These are phyloP conservation scores for Dendrocalamus sinicus DNA, from an alignment of 176 grass and related monocot genomes.

Conservation along the genomic window DNA sequence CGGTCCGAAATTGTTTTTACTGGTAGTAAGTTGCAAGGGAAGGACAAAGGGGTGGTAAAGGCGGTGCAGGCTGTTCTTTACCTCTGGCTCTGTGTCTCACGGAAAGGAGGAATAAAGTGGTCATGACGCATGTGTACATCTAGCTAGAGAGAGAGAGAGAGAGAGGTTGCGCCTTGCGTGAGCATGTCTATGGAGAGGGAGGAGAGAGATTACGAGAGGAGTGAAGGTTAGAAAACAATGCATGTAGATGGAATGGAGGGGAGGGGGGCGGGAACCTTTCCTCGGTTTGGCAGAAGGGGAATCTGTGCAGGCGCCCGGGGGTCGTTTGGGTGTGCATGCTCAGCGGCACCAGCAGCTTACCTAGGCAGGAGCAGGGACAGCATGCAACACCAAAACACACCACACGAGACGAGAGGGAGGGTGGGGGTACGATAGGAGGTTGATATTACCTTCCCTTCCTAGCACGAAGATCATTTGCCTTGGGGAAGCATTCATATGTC, in stretches of 20 bases:
- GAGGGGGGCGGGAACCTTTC: conserved; percentile 20
- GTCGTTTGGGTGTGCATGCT: conserved; percentile 5
- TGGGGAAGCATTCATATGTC: too few species aligned
- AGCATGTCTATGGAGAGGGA: neutral
- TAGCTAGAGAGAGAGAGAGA: neutral
- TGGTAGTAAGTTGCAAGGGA: neutral
- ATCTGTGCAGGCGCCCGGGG: conserved; percentile 28
- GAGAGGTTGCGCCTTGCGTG: neutral
- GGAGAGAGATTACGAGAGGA: too few species aligned
- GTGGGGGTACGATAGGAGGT: neutral
- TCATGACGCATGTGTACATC: conserved; percentile 13
- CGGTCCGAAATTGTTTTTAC: too few species aligned
- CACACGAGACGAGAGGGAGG: conserved; percentile 12
- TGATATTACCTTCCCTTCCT: neutral
- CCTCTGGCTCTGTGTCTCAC: neutral
- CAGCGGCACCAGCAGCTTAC: neutral
- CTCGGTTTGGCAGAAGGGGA: conserved; percentile 43
- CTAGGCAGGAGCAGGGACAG: neutral
- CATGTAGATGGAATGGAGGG: neutral
- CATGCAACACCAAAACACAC: conserved; percentile 46
- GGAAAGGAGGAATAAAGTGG: conserved; percentile 35
- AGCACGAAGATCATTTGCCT: too few species aligned
- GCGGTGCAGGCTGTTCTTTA: neutral
- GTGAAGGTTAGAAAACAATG: neutral
- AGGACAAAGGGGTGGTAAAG: neutral